Evolutionary conservation across 257 asterid genomes (phyloP), one percentile per base, ranked within the genome.

Genomic region (Gentiana straminea): DNA sequence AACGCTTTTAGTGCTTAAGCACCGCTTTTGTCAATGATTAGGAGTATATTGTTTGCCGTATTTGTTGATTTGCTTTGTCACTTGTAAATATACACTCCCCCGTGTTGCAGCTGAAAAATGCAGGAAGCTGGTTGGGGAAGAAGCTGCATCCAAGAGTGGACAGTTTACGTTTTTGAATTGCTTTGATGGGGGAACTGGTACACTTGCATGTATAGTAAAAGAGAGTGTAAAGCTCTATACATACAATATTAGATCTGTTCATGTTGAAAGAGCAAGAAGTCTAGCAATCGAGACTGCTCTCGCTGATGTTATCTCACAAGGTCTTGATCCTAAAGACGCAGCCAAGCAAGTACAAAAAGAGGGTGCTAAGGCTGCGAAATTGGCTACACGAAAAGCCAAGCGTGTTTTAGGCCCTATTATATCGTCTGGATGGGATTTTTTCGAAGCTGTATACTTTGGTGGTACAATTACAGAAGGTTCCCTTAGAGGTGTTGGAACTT

Each of bases 341-440:
- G 85, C 93, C 61, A 79, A 71, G 73, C 61, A 70, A 49, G 95
- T 93, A 48, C 88, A 83, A 67, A 78, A 73, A 67, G 95, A 85
- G 75, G 98, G 97, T 48, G 88, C 87, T 55, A 84, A 80, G 75
- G 98, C 98, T 44, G 95, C 95, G 53, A 87, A 85, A 75, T 67
- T 84, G n/a, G 98, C 98, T 6, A 82, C 77, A 5, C 73, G 75
- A 54, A 65, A 87, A 68, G 84, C 78, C 63, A 82, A 87, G 64
- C 97, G 90, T 44, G 81, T 91, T 52, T 49, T 91, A n/a, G 98
- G 98, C 53, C 98, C 98, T 38, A 77, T 91, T 52, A 75, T 91
- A 66, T 83, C 97, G 67, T 80, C 93, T 5, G 98, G 98, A 13
- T 91, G 98, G 98, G 98, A 91, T 56, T 84, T 87, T 54, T 91